Base-by-base conservation (phyloP, 1,139 yeast species). In the Meyerozyma athensensis region DNA sequence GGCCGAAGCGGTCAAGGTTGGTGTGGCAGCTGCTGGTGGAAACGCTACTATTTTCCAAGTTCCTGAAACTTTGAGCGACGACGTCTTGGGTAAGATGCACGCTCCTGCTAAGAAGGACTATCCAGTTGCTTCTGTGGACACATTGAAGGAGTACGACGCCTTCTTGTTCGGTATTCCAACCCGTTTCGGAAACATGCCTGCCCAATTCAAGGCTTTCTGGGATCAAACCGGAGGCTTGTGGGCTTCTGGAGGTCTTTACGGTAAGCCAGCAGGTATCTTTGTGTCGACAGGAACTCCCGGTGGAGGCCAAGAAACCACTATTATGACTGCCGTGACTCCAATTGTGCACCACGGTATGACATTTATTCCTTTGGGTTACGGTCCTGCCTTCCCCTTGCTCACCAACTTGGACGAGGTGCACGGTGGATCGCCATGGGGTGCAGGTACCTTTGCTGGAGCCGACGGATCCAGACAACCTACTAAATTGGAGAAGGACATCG, bases 341-440 rank as follows among this genome's bases (percentile, higher is more conserved):
- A 69, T 83, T 49, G 74, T 77, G 42, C 95, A 86, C 61, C 95
- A 86, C 52, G 95, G 95, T 57, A 72, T 85, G 58, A 76, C 81
- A 49, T 86, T 56, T 58, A 81, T 86, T 40, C 95, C 95, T 55
- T 73, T 86, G 50, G 95, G 95, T 56, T 85, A 79, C 70, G 79
- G 77, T 50, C 63, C 74, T 50, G 71, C 74, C 31, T 80, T 80
- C 63, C 72, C 74, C 34, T 73, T 74, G 49, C 60, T 81, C 46
- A 61, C 85, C 43, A 73, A 74, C 63, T 59, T 85, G 43, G 72
- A 69, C 14, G 89, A 84, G 67, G 75, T 78, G 41, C 94, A 83
- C 58, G 95, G 95, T 58, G 84, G 84, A 47, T 80, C 92, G 39
- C 77, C 95, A 41, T 86, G 92, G 89, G 95, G 95, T 65, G 87